Conservation (phyloP, 352 stramenopile genomes). For the Phytophthora kernoviae region DNA sequence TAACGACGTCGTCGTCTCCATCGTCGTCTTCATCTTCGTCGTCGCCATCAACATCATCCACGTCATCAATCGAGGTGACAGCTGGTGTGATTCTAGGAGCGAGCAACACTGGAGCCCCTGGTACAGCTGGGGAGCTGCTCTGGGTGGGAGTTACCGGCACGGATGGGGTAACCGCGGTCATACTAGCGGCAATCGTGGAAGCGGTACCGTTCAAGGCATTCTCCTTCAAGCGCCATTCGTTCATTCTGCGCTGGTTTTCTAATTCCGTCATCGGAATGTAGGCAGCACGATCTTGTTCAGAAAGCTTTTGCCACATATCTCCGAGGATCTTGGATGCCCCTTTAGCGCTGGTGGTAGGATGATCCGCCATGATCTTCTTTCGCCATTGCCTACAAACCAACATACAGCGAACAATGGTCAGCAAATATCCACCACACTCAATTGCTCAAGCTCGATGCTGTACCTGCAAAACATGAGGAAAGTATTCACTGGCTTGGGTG, state of each 20-base stretch:
- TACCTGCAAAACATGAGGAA: conserved; percentile 86
- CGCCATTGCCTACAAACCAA: conserved; percentile 55
- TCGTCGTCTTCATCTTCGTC: conserved; percentile 57
- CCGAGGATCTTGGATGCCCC: conserved; percentile 83
- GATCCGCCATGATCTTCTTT: conserved; percentile 82
- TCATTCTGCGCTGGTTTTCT: conserved; percentile 75
- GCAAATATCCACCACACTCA: background rate
- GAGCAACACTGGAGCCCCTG: conserved; percentile 24
- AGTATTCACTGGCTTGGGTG: conserved; percentile 84
- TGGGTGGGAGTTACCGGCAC: conserved; percentile 16
- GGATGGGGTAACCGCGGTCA: conserved; percentile 21
- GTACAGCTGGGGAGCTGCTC: conserved; percentile 15
- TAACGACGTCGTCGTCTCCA: conserved; percentile 59
- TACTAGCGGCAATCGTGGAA: conserved; percentile 22
- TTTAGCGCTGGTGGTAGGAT: conserved; percentile 75
- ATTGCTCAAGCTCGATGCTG: too few relatives aligned
- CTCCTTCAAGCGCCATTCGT: conserved; percentile 82
- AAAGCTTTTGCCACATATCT: conserved; percentile 87
- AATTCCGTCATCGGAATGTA: conserved; percentile 80
- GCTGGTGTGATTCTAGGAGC: conserved; percentile 29
- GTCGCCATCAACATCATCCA: conserved; percentile 43
- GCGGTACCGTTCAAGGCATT: conserved; percentile 47
- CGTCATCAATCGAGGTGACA: conserved; percentile 34
- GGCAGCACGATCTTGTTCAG: conserved; percentile 72
- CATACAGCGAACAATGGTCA: conserved; percentile 2